Conservation (phyloP, 495 filamentous ascomycete genomes). For the Penicilliopsis zonata region DNA sequence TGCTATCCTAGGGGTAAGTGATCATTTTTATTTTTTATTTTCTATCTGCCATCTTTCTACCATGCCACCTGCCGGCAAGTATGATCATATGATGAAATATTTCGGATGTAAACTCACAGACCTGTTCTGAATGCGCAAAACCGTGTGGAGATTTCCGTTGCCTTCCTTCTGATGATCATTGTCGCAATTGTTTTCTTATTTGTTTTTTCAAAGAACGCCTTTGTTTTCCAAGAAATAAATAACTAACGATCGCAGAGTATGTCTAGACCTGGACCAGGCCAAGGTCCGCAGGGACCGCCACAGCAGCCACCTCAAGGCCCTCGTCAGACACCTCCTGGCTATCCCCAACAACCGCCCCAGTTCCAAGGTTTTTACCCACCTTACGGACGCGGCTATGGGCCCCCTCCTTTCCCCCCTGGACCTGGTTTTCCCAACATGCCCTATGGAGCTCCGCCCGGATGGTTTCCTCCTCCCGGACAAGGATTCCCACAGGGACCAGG, state of each 20-base stretch:
- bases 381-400: slow-evolving; percentile 43
- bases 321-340: slow-evolving; percentile 32
- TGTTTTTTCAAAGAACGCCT: background rate
- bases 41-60: slow-evolving; percentile 5
- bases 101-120: slow-evolving; percentile 72
- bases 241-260: slow-evolving; percentile 27
- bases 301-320: slow-evolving; percentile 30
- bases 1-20: slow-evolving; percentile 92
- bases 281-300: slow-evolving; percentile 26
- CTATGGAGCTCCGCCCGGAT: slow-evolving; percentile 57
- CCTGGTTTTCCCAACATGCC: slow-evolving; percentile 49
- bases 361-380: slow-evolving; percentile 39
- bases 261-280: slow-evolving; percentile 27
- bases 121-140: slow-evolving; percentile 66
- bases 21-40: background rate
- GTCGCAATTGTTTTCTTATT: slow-evolving; percentile 1
- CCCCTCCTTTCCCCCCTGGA: slow-evolving; percentile 49
- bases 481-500: slow-evolving; percentile 57
- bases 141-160: slow-evolving; percentile 97
- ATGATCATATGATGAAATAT: slow-evolving; percentile 68
- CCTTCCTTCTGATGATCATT: slow-evolving; percentile 86
- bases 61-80: slow-evolving; percentile 7
- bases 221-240: background rate
- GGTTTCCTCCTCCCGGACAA: slow-evolving; percentile 73
- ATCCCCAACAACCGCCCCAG: slow-evolving; percentile 39